Base-by-base conservation (phyloP, 345 rosid genomes). In the Bruguiera sexangula region DNA sequence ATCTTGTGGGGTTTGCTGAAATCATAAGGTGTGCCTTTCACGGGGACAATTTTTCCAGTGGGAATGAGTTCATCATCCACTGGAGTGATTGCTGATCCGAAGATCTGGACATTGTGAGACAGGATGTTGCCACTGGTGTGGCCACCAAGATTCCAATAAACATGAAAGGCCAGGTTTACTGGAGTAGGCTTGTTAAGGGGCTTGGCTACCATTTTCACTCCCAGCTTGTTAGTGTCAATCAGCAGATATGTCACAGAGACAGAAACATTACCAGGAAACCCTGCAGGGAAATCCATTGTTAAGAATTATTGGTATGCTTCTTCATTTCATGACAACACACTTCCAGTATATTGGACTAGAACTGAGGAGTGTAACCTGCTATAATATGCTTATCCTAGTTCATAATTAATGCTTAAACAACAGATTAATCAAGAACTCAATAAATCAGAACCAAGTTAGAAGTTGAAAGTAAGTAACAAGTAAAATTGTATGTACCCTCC, bases 121-220 rank as follows among this genome's bases (percentile, higher is more conserved):
- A 95, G 83, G 64, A 95, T 85, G 65, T 76, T 73, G 6, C 96
- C 96, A 55, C 91, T 86, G 68, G 65, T 69, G 67, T 95, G 94
- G 31, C 92, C 82, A 8, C 72, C 84, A 18, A 95, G 96, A 74
- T 95, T 90, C 93, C 97, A 95, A 65, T 95, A 90, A 5, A 85
- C 81, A 76, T 92, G 97, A 54, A 82, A 78, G 2, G 96, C 97
- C 55, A 95, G 34, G 77, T 95, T 88, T 64, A 95, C 87, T 0
- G 96, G 97, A 26, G 97, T 87, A 0, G 89, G 54, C 79, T 82
- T 83, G 82, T 79, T 73, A 0, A 80, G 65, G 22, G 97, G 81
- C 57, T 69, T 83, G 19, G 93, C 96, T 15, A 63, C 62, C 93
- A 92, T 87, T 71, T 75, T 81, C 11, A 95, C 80, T 0, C 48